Evolutionary conservation across 345 rosid genomes (phyloP), one percentile per base, ranked within the genome.

Genomic region (Ceriops tagal): DNA sequence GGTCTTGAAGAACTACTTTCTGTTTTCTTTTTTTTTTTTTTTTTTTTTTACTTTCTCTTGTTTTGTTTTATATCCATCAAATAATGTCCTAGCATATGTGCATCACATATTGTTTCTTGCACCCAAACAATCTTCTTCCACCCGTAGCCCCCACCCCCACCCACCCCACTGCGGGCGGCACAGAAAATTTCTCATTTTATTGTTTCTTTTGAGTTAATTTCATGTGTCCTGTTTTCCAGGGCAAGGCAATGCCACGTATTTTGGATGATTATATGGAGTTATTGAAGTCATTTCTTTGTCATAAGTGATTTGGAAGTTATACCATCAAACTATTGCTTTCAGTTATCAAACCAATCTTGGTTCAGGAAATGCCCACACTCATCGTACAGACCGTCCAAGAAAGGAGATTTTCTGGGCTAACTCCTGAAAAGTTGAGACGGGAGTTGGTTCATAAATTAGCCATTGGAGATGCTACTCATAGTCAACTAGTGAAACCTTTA

Each of bases 391-490:
- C 90, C 46, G 76, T 92, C 68, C 96, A 86, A 80, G 99, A 95
- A 84, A 85, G 99, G 81, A 83, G 89, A 64, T 92, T 92, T 77
- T 92, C 92, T 74, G 98, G 99, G 70, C 72, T 79, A 67, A 81
- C 79, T 62, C 80, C 88, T 79, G 96, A 95, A 72, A 87, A 81
- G 79, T 77, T 95, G 86, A 90, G 83, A 83, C 86, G 98, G 68
- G 98, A 95, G 78, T 80, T 95, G 73, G 70, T 95, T 67, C 88
- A 82, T 76, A 95, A 83, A 87, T 81, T 95, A 71, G 87, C 96
- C 65, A 79, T 86, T 74, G 97, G 96, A 79, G 93, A 95, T 84
- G 85, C 90, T 71, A 88, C 99, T 78, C 99, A 73, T 65, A 92
- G 99, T 81, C 98, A 92, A 57, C 75, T 90, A 72, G 83, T 90